A percentile compares a stretch with the other conserved stretches of the same genome.
phyloP scores from a whole-genome alignment of 129 eudicot species.

The Erigeron canadensis region DNA sequence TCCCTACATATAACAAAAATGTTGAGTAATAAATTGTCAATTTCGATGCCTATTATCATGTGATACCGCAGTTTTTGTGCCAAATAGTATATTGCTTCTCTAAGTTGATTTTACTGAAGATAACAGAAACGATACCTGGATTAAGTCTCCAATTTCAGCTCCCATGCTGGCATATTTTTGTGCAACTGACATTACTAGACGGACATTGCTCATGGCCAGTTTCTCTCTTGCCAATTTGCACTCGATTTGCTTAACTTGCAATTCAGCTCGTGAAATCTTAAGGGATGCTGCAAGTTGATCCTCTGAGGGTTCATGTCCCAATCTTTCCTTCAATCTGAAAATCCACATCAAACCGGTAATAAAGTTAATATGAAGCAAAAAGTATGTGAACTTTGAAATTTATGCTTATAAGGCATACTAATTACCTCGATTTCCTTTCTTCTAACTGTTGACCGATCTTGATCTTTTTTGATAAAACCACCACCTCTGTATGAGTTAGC shows the following conservation, averaged over 20 bases:
- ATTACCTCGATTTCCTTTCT: constrained; percentile 69
- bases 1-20: constrained; percentile 49
- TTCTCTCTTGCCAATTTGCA: constrained; percentile 91
- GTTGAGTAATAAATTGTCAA: not conserved
- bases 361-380: not conserved
- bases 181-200: constrained; percentile 94
- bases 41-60: not conserved
- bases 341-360: not conserved
- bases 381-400: not conserved
- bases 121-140: constrained; percentile 73
- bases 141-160: constrained; percentile 84
- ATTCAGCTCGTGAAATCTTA: constrained; percentile 56
- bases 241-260: constrained; percentile 67
- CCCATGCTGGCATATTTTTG: constrained; percentile 93
- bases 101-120: constrained; percentile 9
- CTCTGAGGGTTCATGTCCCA: constrained; percentile 88
- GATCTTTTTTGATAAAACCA: constrained; percentile 67
- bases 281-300: constrained; percentile 82
- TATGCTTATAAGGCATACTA: constrained; percentile 4
- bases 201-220: constrained; percentile 93
- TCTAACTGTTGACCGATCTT: constrained; percentile 66
- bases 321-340: constrained; percentile 68
- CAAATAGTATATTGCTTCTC: not conserved
- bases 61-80: not conserved
- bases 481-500: constrained; percentile 79